A percentile compares a stretch with the other conserved stretches of the same genome.
phyloP scores from a whole-genome alignment of 2,329 filamentous ascomycete genomes.

The Scedosporium aurantiacum region DNA sequence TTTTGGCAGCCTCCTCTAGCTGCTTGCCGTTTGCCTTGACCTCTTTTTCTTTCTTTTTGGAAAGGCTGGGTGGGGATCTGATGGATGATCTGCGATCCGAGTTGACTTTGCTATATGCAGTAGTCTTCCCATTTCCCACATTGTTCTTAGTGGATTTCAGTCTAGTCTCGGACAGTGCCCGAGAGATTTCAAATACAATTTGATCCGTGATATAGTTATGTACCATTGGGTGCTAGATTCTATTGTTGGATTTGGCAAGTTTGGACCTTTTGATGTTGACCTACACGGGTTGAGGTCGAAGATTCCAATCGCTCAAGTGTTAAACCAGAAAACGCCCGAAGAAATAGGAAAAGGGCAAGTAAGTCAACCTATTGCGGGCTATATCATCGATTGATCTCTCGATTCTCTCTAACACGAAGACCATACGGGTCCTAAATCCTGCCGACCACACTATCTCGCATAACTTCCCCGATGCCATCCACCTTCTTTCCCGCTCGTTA shows the following conservation, averaged over 20 bases:
- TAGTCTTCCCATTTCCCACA: not conserved
- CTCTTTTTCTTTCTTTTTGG: not conserved
- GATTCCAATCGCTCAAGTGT: too few relatives aligned
- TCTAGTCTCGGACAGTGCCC: not conserved
- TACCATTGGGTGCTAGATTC: not conserved
- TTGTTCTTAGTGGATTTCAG: not conserved
- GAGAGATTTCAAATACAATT: not conserved
- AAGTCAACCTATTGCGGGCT: too few relatives aligned
- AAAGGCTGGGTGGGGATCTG: conserved; percentile 1
- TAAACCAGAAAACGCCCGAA: too few relatives aligned
- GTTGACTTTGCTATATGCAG: not conserved
- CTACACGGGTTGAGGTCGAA: too few relatives aligned
- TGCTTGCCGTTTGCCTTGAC: not conserved
- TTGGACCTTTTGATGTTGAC: not conserved
- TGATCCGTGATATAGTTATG: not conserved
- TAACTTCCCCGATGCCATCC: not conserved
- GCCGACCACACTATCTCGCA: not conserved
- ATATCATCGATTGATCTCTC: too few relatives aligned
- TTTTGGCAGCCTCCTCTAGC: not conserved
- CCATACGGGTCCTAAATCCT: too few relatives aligned
- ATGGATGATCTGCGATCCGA: conserved; percentile 6
- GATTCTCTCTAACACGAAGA: too few relatives aligned
- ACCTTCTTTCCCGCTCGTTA: not conserved
- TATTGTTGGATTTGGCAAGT: not conserved
- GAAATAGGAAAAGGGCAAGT: too few relatives aligned